Evolutionary conservation across 768 basidiomycete species (phyloP).

Genomic region (Imleria badia): DNA sequence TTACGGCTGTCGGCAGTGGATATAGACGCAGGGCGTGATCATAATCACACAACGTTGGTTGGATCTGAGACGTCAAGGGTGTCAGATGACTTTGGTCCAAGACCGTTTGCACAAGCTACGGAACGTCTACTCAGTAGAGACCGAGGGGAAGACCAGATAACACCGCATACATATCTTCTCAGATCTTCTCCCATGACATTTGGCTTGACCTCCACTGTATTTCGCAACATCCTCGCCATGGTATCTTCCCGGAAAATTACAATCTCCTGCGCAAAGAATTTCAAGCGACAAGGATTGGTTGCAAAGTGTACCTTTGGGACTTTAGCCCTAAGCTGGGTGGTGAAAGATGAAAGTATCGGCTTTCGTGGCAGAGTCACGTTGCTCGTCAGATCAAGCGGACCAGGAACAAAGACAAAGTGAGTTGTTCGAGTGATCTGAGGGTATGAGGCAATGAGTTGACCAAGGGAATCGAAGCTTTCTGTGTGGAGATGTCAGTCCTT

Average conservation of each 20-base stretch:
- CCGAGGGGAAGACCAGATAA: not conserved
- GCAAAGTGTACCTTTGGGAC: conserved; percentile 82
- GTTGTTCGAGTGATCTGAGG: conserved; percentile 73
- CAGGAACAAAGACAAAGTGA: conserved; percentile 93
- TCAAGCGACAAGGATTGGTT: conserved; percentile 91
- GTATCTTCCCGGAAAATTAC: conserved; percentile 91
- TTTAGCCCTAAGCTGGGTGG: conserved; percentile 63
- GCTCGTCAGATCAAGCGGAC: conserved; percentile 85
- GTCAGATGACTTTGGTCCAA: conserved; percentile 94
- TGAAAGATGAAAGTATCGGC: conserved; percentile 75
- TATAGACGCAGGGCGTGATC: conserved; percentile 92
- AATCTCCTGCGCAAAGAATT: conserved; percentile 94
- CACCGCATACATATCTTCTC: conserved; percentile 75
- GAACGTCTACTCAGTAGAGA: not conserved
- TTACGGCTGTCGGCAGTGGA: conserved; percentile 88
- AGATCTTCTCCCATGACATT: conserved; percentile 75
- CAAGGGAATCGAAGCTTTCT: conserved; percentile 88
- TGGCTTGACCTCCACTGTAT: conserved; percentile 86
- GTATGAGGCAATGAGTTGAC: conserved; percentile 81
- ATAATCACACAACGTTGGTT: conserved; percentile 85
- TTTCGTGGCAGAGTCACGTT: conserved; percentile 81
- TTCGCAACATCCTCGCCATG: conserved; percentile 92
- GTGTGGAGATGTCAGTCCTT: conserved; percentile 5
- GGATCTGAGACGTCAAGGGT: conserved; percentile 79
- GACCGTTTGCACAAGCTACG: conserved; percentile 91